phyloP scores from a whole-genome alignment of 1,284 basidiomycete species.

The Melanopsichium pennsylvanicum region DNA sequence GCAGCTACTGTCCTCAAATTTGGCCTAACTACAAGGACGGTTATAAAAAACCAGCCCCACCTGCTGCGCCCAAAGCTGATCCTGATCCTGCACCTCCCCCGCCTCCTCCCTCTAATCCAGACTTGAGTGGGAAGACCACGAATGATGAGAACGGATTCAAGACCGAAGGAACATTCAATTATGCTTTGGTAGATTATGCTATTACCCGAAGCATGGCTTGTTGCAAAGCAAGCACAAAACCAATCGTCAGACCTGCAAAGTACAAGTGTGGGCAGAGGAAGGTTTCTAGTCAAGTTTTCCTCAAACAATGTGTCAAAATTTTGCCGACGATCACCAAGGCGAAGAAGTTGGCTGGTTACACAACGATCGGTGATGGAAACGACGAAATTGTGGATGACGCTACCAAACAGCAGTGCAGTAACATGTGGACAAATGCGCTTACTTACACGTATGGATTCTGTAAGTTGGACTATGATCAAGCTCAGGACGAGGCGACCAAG shows the following conservation, averaged over 20 bases:
- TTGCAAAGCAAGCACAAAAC: slow-evolving; percentile 12
- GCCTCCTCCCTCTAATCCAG: neutral
- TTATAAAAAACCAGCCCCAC: slow-evolving; percentile 18
- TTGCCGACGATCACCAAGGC: slow-evolving; percentile 17
- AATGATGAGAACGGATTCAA: slow-evolving; percentile 35
- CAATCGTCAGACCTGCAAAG: slow-evolving; percentile 15
- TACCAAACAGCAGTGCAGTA: slow-evolving; percentile 26
- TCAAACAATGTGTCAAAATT: slow-evolving; percentile 24
- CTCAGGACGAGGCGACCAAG: slow-evolving; percentile 10
- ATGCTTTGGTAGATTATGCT: slow-evolving; percentile 27
- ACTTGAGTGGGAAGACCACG: slow-evolving; percentile 5
- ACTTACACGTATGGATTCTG: slow-evolving; percentile 35
- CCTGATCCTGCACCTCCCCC: neutral
- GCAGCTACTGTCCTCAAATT: slow-evolving; percentile 20
- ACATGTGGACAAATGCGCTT: slow-evolving; percentile 27
- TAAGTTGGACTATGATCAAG: slow-evolving; percentile 22
- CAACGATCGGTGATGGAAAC: slow-evolving; percentile 9
- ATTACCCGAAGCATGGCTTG: slow-evolving; percentile 25
- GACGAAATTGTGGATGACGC: slow-evolving; percentile 25
- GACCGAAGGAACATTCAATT: slow-evolving; percentile 22
- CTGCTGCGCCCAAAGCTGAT: neutral
- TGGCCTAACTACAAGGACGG: slow-evolving; percentile 25
- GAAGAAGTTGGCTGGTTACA: slow-evolving; percentile 18
- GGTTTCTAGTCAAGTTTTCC: slow-evolving; percentile 7
- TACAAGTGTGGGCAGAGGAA: slow-evolving; percentile 34